Base-by-base conservation (phyloP, 148 eudicot genomes). In the Pouteria glomerata region DNA sequence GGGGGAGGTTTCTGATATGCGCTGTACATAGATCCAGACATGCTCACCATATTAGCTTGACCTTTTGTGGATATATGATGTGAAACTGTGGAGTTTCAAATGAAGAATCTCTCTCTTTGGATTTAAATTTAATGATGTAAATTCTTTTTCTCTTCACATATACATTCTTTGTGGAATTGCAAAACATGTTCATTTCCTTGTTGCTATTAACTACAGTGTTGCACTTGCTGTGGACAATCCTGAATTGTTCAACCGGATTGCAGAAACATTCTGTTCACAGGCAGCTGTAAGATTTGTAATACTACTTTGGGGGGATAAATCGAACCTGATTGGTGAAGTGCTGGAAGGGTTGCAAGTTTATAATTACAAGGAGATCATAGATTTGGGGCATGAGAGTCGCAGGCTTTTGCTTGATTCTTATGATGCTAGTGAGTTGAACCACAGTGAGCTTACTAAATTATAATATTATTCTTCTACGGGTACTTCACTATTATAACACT, bases 281-380 rank as follows among this genome's bases (percentile, higher is more conserved):
- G 87, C 90, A 67, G 66, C 84, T 42, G 57, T 85, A 74, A 88
- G 85, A 80, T 95, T 95, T 74, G 73, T 88, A 68, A 82, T 95
- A 65, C 70, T 95, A 68, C 85, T 95, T 29, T 95, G 98, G 98
- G 96, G 98, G 52, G 90, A 88, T 27, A 95, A 95, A 81, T 85
- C 91, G 72, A 77, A 78, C 73, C 56, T 91, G 74, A 68, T 18
- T 39, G 63, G 34, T 31, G 81, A 79, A 63, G 72, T 81, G 31
- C 62, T 72, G 67, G 75, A 82, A 56, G 82, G 74, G 72, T 58
- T 84, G 47, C 80, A 88, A 52, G 79, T 86, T 65, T 84, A 86
- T 75, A 88, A 70, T 79, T 95, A 86, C 69, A 57, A 69, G 57
- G 98, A 91, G 80, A 84, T 95, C 68, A 72, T 82, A 78, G 83